Conservation (phyloP, 495 filamentous ascomycete genomes). For the Penicillium maclennaniae region DNA sequence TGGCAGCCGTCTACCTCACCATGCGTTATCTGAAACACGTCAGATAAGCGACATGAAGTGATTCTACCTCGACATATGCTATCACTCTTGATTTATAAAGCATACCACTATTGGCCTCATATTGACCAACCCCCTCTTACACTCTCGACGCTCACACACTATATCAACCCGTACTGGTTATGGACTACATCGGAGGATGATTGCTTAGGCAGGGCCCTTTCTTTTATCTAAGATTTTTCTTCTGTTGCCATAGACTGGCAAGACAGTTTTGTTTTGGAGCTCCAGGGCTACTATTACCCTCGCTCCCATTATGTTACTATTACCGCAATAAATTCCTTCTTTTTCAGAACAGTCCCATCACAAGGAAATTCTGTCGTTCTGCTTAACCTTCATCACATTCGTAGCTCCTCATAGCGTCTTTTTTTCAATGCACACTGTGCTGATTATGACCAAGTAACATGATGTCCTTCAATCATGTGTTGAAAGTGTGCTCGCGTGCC, state of each 20-base stretch:
- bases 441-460: neutral
- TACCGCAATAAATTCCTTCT: neutral
- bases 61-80: neutral
- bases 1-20: conserved; percentile 37
- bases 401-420: too few relatives aligned
- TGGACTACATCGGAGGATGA: conserved; percentile 11
- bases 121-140: neutral
- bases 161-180: conserved; percentile 5
- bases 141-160: neutral
- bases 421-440: neutral
- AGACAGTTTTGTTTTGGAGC: conserved; percentile 12
- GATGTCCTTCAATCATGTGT: too few relatives aligned
- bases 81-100: conserved; percentile 1
- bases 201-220: conserved; percentile 11
- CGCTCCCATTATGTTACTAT: conserved; percentile 3
- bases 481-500: too few relatives aligned
- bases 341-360: neutral
- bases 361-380: too few relatives aligned
- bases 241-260: conserved; percentile 20
- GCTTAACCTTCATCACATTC: too few relatives aligned
- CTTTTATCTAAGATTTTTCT: conserved; percentile 17
- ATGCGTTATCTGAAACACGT: conserved; percentile 35
- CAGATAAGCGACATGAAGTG: neutral
- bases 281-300: conserved; percentile 29
- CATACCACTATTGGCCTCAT: conserved; percentile 1